Base-by-base conservation (phyloP, 228 moss, liverwort and hornwort genomes). In the Sphagnum magellanicum region DNA sequence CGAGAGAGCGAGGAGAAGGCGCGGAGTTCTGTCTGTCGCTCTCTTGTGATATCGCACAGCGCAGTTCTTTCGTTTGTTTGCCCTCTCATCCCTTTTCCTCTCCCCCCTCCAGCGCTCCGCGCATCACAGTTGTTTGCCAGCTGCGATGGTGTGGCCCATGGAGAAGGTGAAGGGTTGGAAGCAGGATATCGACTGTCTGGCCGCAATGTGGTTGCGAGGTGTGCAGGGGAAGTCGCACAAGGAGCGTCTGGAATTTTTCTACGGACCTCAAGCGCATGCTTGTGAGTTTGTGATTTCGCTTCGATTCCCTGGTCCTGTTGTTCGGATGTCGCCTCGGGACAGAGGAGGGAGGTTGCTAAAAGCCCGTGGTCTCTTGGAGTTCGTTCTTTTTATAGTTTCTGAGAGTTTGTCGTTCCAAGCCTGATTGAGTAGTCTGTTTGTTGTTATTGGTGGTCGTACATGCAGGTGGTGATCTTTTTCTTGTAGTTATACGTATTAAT, bases 181-280 rank as follows among this genome's bases (percentile, higher is more conserved):
- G 52, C 90, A 87, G 85, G 95, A 92, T 70, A 78, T 79, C 1
- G 92, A 87, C 46, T 97, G 93, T 68, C 81, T 97, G 72, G 87
- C 88, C 4, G 88, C 97, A n/a, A 93, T 97, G 74, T 72, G 93
- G 77, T 66, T 89, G 6, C 88, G 78, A 10, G 72, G 81, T 50
- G 89, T 90, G 70, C 81, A 79, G 14, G 97, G 97, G 60, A 87
- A 81, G 68, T 81, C 91, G 59, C 97, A 93, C 68, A 97, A 97
- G 81, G 91, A 93, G 79, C 90, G 93, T 4, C 71, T 97, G 5
- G 97, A 97, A 65, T 86, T 78, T 53, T 93, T 97, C 72, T 97
- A 97, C 65, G 88, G 86, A 66, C 97, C 97, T 6, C 93, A 93
- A 79, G 97, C 97, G 0, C 84, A 93, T 48, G 93, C 97, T 63